These are phyloP conservation scores for Ganoderma boninense DNA, from an alignment of 1,284 basidiomycete genomes.

Conservation along the genomic window DNA sequence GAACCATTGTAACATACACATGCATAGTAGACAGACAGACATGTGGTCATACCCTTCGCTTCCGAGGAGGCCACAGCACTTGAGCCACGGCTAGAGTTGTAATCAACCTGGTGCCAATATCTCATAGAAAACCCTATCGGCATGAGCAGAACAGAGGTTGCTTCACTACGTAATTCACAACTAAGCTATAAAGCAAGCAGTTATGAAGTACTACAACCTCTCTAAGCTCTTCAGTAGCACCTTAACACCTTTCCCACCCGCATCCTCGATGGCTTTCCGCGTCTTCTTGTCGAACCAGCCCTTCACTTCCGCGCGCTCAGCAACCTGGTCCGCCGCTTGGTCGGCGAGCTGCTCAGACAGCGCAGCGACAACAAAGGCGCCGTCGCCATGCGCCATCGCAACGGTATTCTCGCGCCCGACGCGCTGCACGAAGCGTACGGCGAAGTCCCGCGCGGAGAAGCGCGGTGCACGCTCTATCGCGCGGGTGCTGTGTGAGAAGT, in stretches of 20 bases:
- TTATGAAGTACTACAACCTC: conserved; percentile 21
- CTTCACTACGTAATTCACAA: too few relatives aligned
- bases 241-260: conserved; percentile 32
- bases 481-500: conserved; percentile 73
- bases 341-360: conserved; percentile 68
- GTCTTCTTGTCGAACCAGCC: conserved; percentile 29
- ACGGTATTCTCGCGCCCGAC: conserved; percentile 65
- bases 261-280: conserved; percentile 27
- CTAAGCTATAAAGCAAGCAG: too few relatives aligned
- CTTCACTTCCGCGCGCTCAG: conserved; percentile 24
- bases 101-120: too few relatives aligned
- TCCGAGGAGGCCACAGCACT: too few relatives aligned
- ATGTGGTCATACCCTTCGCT: too few relatives aligned
- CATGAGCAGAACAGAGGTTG: not conserved
- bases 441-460: conserved; percentile 68
- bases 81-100: too few relatives aligned
- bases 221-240: conserved; percentile 35
- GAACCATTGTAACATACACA: too few relatives aligned
- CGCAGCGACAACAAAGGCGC: conserved; percentile 83
- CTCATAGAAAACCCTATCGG: too few relatives aligned
- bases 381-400: conserved; percentile 71
- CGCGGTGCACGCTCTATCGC: conserved; percentile 54
- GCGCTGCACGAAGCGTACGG: conserved; percentile 61
- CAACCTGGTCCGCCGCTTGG: conserved; percentile 4
- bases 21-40: too few relatives aligned